Base-by-base conservation (phyloP, 1,139 yeast genomes). In the Blastobotrys illinoisensis region DNA sequence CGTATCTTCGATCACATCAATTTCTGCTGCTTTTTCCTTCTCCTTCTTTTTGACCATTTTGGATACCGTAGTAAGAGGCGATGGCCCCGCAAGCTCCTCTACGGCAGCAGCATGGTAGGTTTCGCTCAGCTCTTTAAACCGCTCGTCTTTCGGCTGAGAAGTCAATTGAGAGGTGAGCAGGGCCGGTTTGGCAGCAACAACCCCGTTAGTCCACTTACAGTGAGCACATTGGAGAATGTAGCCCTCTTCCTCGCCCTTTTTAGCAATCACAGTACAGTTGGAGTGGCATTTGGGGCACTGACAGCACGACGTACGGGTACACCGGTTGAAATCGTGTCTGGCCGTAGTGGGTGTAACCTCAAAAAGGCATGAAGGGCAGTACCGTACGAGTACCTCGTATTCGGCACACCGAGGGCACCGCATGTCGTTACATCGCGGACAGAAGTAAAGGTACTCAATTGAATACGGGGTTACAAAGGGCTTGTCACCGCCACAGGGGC, bases 341-440 rank as follows among this genome's bases (percentile, higher is more conserved):
- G 69, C 69, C 5, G 61, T 52, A 21, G 62, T 54, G 1, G 65
- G 56, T 1, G 67, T 61, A 9, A 64, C 67, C 51, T 66, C 69
- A 51, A 58, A 58, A 43, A 66, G 52, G 50, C 70, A 67, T 23
- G 58, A 54, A 9, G 70, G 70, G 49, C 70, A 67, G 54, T 54
- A 67, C 46, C 65, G 55, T 16, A 60, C 55, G 16, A 64, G 62
- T 5, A 66, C 54, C 32, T 66, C 70, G 23, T 60, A 58, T 16
- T 62, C 65, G 0, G 64, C 62, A 50, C 70, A 67, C 40, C 60
- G 53, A 9, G 59, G 59, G 52, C 70, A 67, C 32, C 64, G 54
- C 19, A 64, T 55, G 3, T 61, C 50, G 16, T 58, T 57, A 46
- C 70, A 67, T 13, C 51, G 48, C 45, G 62, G 66, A 52, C 70